These are phyloP conservation scores for Astraeus odoratus DNA, from an alignment of 768 basidiomycete genomes.

Conservation along the genomic window DNA sequence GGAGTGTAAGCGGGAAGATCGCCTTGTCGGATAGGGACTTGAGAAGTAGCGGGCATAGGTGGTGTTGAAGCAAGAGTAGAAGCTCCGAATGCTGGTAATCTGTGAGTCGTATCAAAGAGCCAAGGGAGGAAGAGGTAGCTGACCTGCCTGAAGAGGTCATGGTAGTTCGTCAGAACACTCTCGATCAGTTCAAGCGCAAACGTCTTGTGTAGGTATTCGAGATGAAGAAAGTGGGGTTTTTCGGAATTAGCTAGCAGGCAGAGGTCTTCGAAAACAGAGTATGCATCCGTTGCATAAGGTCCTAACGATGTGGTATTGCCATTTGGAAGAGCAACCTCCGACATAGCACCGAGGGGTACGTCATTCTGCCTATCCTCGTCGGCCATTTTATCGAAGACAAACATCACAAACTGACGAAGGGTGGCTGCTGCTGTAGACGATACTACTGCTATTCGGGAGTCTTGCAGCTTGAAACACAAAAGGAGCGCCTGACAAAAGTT, in stretches of 20 bases:
- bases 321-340: conserved; percentile 56
- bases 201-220: conserved; percentile 81
- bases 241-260: conserved; percentile 83
- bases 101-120: conserved; percentile 1
- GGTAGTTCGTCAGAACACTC: conserved; percentile 91
- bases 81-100: conserved; percentile 66
- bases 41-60: conserved; percentile 85
- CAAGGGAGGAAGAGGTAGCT: conserved; percentile 7
- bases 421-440: conserved; percentile 97
- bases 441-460: conserved; percentile 92
- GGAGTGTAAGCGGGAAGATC: conserved; percentile 80
- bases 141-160: conserved; percentile 78
- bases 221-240: conserved; percentile 72
- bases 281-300: conserved; percentile 79
- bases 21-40: conserved; percentile 79
- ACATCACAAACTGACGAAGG: conserved; percentile 93
- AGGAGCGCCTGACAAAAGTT: conserved; percentile 58
- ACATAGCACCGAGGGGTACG: conserved; percentile 10
- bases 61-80: conserved; percentile 78
- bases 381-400: conserved; percentile 91
- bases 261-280: conserved; percentile 85
- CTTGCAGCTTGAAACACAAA: conserved; percentile 94
- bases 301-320: conserved; percentile 57
- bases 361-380: conserved; percentile 55
- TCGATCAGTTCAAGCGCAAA: conserved; percentile 97